These are phyloP conservation scores for Coemansia sp. DNA, from an alignment of 192 early-diverging fungal genomes.

Conservation along the genomic window DNA sequence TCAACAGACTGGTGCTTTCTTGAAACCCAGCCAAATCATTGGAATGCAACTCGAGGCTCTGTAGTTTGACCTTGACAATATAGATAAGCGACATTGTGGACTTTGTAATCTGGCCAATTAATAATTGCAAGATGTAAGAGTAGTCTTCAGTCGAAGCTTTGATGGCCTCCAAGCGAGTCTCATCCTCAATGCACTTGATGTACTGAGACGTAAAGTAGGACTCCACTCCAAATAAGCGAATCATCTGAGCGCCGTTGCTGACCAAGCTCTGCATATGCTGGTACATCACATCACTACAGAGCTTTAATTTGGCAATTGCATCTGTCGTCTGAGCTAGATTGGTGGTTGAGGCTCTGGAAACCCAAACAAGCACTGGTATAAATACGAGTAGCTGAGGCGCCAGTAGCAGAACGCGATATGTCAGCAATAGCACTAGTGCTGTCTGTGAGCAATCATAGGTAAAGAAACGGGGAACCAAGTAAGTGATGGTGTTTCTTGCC, in stretches of 20 bases:
- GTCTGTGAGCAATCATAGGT: conserved; percentile 3
- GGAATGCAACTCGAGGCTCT: not conserved
- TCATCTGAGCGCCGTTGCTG: conserved; percentile 37
- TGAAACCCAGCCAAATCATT: conserved; percentile 3
- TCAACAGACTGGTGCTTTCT: not conserved
- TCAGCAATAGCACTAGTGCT: not conserved
- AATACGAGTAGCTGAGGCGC: not conserved
- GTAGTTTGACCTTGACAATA: not conserved
- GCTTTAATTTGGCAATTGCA: not conserved
- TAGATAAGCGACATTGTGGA: not conserved
- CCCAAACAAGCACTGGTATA: not conserved
- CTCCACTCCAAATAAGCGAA: conserved; percentile 64
- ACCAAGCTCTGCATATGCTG: not conserved
- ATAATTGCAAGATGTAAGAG: not conserved
- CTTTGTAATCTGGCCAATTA: not conserved
- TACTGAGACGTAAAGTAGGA: conserved; percentile 60
- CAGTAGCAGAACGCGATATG: not conserved
- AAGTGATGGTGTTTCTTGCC: not conserved
- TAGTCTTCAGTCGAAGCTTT: not conserved
- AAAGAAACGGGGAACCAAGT: not conserved
- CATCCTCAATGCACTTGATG: conserved; percentile 61
- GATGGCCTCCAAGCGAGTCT: conserved; percentile 38
- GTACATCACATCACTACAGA: not conserved
- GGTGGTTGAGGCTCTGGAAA: not conserved
- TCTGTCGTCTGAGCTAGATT: not conserved